A percentile compares a stretch with the other conserved stretches of the same genome.
Conservation (phyloP, 2,329 filamentous ascomycete genomes). For the Sporothrix schenckii region DNA sequence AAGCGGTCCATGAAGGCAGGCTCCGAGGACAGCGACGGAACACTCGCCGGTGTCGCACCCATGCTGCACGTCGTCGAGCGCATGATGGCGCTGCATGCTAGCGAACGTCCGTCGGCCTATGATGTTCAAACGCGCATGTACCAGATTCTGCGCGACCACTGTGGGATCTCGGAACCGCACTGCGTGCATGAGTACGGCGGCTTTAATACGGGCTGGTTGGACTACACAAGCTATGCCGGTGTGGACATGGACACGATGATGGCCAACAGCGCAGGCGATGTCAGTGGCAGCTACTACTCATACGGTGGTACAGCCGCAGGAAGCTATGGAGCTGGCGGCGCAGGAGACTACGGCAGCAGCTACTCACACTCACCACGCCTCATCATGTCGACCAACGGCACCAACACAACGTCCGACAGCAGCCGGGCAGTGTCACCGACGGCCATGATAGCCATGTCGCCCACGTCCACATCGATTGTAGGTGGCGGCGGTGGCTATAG, state of each 20-base stretch:
- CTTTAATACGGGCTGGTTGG: conserved; percentile 26
- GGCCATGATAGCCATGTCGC: conserved; percentile 16
- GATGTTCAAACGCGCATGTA: conserved; percentile 59
- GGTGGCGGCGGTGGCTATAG: conserved; percentile 26
- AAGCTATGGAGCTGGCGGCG: background rate
- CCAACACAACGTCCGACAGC: conserved; percentile 11
- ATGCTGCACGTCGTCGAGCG: conserved; percentile 56
- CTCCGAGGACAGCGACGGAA: conserved; percentile 46
- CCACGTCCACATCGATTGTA: background rate
- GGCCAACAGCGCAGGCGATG: background rate
- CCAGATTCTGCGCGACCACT: conserved; percentile 54
- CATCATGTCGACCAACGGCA: conserved; percentile 6
- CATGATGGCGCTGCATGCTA: conserved; percentile 59
- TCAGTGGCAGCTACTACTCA: conserved; percentile 26
- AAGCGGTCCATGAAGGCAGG: conserved; percentile 34
- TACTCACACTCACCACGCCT: conserved; percentile 7
- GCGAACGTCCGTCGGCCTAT: conserved; percentile 56
- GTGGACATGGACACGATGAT: background rate
- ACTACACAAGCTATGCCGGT: conserved; percentile 13
- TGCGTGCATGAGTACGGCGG: conserved; percentile 55
- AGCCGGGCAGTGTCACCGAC: conserved; percentile 8
- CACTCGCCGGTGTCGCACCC: conserved; percentile 56
- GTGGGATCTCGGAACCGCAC: conserved; percentile 55
- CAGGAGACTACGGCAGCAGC: conserved; percentile 10
- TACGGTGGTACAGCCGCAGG: conserved; percentile 18